Percentiles rank a stretch among this genome's conserved stretches.
phyloP scores from a whole-genome alignment of 2,329 filamentous ascomycete species.

The Cercospora sp. region DNA sequence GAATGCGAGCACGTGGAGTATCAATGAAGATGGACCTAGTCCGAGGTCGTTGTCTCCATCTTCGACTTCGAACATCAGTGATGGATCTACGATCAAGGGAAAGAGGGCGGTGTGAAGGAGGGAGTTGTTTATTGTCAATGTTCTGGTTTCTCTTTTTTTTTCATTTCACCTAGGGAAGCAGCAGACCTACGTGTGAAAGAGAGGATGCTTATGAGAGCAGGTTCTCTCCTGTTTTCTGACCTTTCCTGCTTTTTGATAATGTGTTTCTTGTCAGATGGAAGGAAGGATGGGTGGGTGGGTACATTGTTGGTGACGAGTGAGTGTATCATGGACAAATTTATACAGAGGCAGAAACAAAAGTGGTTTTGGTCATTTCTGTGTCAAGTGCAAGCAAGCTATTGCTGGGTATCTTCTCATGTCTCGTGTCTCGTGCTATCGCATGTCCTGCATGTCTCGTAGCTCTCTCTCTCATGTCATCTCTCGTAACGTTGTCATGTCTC shows the following conservation, averaged over 20 bases:
- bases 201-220: background rate
- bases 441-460: background rate
- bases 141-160: background rate
- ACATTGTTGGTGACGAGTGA: background rate
- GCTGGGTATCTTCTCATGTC: background rate
- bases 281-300: background rate
- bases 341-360: constrained; percentile 1
- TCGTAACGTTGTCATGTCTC: background rate
- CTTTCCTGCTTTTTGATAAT: background rate
- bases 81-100: background rate
- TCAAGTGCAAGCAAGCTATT: background rate
- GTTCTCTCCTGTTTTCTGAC: background rate
- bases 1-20: background rate
- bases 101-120: background rate
- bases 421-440: background rate
- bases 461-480: background rate
- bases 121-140: background rate
- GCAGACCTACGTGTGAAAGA: constrained; percentile 1
- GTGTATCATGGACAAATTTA: background rate
- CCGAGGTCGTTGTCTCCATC: constrained; percentile 1
- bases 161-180: background rate
- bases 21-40: background rate
- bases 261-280: background rate
- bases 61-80: background rate
- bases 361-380: background rate